Evolutionary conservation across 768 basidiomycete genomes (phyloP).

Genomic region (Dioszegia crocea): DNA sequence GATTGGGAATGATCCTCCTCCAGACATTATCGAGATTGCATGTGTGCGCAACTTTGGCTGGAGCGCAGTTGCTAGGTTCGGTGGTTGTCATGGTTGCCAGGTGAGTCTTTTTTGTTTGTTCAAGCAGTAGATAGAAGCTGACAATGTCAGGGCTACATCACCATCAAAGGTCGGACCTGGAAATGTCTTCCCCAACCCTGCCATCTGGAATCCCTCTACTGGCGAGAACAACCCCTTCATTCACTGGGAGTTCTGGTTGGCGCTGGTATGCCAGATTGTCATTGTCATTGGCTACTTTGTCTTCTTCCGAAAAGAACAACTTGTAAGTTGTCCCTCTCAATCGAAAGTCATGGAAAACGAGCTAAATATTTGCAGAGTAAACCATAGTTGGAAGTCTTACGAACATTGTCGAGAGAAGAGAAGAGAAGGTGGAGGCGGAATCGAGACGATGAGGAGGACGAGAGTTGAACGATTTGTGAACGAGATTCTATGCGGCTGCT

Average conservation of each 20-base stretch:
- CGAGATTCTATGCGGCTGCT: background rate
- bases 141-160: slow-evolving; percentile 23
- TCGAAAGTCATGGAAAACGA: background rate
- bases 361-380: slow-evolving; percentile 19
- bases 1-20: slow-evolving; percentile 54
- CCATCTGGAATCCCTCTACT: slow-evolving; percentile 77
- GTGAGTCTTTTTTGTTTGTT: slow-evolving; percentile 5
- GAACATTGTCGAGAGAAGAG: background rate
- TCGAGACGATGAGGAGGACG: background rate
- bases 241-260: slow-evolving; percentile 73
- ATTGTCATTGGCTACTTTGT: slow-evolving; percentile 91
- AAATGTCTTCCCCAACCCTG: slow-evolving; percentile 85
- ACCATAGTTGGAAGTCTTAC: slow-evolving; percentile 16
- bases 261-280: slow-evolving; percentile 57
- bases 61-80: slow-evolving; percentile 84
- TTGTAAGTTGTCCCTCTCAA: slow-evolving; percentile 46
- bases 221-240: slow-evolving; percentile 43
- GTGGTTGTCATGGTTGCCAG: slow-evolving; percentile 89
- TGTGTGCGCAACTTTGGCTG: slow-evolving; percentile 86
- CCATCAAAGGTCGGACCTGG: slow-evolving; percentile 64
- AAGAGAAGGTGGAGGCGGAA: background rate
- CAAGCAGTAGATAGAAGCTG: background rate
- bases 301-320: slow-evolving; percentile 95
- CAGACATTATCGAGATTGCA: slow-evolving; percentile 85
- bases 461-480: background rate